phyloP scores from a whole-genome alignment of 306 rosid genomes.

The Glycine latifolia region DNA sequence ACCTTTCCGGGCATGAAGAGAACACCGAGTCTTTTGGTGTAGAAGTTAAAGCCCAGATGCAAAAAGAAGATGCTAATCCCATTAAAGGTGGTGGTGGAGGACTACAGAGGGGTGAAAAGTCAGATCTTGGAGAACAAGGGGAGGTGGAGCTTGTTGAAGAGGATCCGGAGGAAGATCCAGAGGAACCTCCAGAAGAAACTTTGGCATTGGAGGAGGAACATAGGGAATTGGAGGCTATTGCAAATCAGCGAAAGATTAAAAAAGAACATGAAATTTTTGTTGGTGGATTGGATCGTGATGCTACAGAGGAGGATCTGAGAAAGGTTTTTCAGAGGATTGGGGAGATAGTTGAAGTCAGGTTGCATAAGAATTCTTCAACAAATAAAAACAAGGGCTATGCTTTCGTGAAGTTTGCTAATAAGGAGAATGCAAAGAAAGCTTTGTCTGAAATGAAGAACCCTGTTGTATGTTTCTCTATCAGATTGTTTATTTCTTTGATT shows the following conservation, averaged over 20 bases:
- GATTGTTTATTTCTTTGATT: constrained; percentile 33
- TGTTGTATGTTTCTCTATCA: constrained; percentile 62
- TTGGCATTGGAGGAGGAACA: constrained; percentile 59
- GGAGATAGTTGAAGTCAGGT: constrained; percentile 78
- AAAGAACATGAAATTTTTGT: constrained; percentile 83
- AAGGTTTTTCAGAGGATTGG: constrained; percentile 79
- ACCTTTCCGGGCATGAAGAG: constrained; percentile 44
- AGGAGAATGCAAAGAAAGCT: constrained; percentile 76
- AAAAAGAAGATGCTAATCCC: constrained; percentile 47
- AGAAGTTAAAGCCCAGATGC: constrained; percentile 48
- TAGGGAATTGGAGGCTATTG: constrained; percentile 61
- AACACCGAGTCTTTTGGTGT: constrained; percentile 25
- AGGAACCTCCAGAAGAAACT: constrained; percentile 55
- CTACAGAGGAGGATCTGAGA: constrained; percentile 76
- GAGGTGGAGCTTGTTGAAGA: constrained; percentile 59
- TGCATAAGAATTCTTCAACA: constrained; percentile 70
- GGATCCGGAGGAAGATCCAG: constrained; percentile 57
- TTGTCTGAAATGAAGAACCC: constrained; percentile 87
- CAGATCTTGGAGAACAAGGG: constrained; percentile 63
- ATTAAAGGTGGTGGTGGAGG: constrained; percentile 46
- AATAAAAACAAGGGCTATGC: constrained; percentile 84
- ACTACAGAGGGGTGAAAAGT: constrained; percentile 47
- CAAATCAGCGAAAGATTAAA: constrained; percentile 63
- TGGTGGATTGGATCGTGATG: constrained; percentile 82
- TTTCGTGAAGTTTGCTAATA: constrained; percentile 70